A percentile compares a stretch with the other conserved stretches of the same genome.
Conservation (phyloP, 345 rosid genomes). For the Sonneratia alba region DNA sequence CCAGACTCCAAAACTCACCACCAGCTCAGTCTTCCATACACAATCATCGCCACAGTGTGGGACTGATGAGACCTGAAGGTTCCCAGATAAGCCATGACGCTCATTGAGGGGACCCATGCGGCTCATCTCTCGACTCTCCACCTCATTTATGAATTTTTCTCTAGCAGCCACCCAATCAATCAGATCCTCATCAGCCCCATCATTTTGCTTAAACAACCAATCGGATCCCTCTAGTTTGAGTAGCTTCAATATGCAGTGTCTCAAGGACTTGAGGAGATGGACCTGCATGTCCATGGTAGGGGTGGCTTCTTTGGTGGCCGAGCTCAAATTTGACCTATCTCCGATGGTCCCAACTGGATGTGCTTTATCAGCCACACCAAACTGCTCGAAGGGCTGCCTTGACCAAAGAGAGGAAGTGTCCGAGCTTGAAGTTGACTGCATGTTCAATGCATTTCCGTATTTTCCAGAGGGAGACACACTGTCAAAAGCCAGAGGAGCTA, state of each 20-base stretch:
- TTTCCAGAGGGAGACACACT: conserved; percentile 39
- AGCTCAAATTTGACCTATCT: conserved; percentile 32
- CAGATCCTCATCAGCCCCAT: conserved; percentile 84
- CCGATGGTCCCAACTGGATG: conserved; percentile 33
- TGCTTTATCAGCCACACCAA: conserved; percentile 68
- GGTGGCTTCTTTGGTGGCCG: conserved; percentile 28
- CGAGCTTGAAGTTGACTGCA: conserved; percentile 21
- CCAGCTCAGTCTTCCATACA: conserved; percentile 68
- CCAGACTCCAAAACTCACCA: conserved; percentile 96
- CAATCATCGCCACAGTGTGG: conserved; percentile 95
- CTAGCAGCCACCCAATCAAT: conserved; percentile 90
- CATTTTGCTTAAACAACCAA: conserved; percentile 81
- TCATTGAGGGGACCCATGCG: not conserved
- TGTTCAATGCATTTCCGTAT: conserved; percentile 33
- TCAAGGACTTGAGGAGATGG: conserved; percentile 67
- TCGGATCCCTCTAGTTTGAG: conserved; percentile 89
- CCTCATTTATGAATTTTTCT: conserved; percentile 65
- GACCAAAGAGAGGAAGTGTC: conserved; percentile 82
- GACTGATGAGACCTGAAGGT: conserved; percentile 43
- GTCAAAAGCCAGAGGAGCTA: conserved; percentile 34
- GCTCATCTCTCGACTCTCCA: conserved; percentile 49
- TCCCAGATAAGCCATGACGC: conserved; percentile 8
- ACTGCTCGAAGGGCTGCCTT: conserved; percentile 93
- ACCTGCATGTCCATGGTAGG: conserved; percentile 55
- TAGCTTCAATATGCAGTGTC: conserved; percentile 65